phyloP scores from a whole-genome alignment of 139 green algal species.

The Parachlorella kessleri region DNA sequence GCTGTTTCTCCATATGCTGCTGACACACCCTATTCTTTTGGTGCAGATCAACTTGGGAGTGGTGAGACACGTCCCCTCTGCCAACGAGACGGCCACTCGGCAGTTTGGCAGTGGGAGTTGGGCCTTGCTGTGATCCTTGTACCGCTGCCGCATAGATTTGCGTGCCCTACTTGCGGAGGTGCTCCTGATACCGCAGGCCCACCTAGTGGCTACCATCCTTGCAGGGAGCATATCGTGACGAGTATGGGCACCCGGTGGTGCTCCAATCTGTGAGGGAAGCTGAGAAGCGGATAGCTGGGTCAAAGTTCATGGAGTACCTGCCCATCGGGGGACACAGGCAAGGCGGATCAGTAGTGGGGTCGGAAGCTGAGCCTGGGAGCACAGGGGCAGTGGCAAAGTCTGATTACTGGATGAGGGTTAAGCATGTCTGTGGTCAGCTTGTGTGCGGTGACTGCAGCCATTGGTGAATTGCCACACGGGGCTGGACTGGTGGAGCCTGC shows the following conservation, averaged over 20 bases:
- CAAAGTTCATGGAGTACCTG: slow-evolving; percentile 86
- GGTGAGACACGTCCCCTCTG: no score
- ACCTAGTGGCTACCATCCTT: not conserved
- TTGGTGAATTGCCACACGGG: no score
- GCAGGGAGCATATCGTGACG: slow-evolving; percentile 80
- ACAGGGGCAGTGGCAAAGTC: no score
- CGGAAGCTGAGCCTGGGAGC: no score
- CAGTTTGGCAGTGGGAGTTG: no score
- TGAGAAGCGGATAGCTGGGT: slow-evolving; percentile 73
- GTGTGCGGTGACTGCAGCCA: no score
- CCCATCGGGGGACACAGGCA: slow-evolving; percentile 79
- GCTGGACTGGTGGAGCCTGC: no score
- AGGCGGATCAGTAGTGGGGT: no score
- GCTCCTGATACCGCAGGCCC: not conserved
- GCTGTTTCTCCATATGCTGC: not conserved
- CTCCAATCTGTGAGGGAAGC: slow-evolving; percentile 84
- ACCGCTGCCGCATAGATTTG: not conserved
- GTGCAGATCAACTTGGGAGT: not conserved
- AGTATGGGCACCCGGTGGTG: slow-evolving; percentile 86
- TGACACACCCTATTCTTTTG: not conserved
- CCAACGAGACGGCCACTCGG: no score
- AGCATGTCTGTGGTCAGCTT: no score
- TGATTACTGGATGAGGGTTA: no score
- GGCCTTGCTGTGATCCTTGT: not conserved
- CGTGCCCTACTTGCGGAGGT: not conserved